These are phyloP conservation scores for Ramaria sp. DNA, from an alignment of 768 basidiomycete genomes.

Conservation along the genomic window DNA sequence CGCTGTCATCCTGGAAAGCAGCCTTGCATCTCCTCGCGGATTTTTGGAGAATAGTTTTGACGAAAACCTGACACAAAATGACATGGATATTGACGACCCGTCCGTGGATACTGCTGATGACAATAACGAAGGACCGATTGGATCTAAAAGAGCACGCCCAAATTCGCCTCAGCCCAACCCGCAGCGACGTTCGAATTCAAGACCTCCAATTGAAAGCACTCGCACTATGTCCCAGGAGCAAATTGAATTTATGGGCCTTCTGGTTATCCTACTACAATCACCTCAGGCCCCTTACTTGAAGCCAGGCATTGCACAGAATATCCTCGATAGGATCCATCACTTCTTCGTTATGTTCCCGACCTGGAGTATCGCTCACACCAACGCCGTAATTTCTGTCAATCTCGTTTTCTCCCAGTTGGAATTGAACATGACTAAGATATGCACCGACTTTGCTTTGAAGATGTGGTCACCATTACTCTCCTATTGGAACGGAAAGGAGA, in stretches of 20 bases:
- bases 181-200: constrained; percentile 6
- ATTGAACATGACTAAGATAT: constrained; percentile 54
- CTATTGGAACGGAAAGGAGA: constrained; percentile 48
- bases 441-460: constrained; percentile 47
- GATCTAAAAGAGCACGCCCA: constrained; percentile 1
- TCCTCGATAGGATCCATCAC: constrained; percentile 48
- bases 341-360: constrained; percentile 58
- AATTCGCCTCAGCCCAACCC: constrained; percentile 7
- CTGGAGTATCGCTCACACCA: constrained; percentile 72
- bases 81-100: constrained; percentile 22
- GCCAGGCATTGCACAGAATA: constrained; percentile 30
- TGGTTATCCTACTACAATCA: constrained; percentile 49
- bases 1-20: constrained; percentile 64
- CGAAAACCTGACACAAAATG: constrained; percentile 15
- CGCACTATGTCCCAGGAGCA: constrained; percentile 42
- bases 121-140: constrained; percentile 15
- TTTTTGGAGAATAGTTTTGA: constrained; percentile 20
- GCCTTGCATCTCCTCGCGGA: constrained; percentile 18
- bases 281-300: constrained; percentile 48
- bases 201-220: not conserved
- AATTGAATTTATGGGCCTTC: constrained; percentile 58
- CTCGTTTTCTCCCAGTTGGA: constrained; percentile 65
- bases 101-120: constrained; percentile 21
- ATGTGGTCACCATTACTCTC: constrained; percentile 56
- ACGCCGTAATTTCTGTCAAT: constrained; percentile 61